phyloP scores from a whole-genome alignment of 1,284 basidiomycete genomes.

The Polyporus tsugae region DNA sequence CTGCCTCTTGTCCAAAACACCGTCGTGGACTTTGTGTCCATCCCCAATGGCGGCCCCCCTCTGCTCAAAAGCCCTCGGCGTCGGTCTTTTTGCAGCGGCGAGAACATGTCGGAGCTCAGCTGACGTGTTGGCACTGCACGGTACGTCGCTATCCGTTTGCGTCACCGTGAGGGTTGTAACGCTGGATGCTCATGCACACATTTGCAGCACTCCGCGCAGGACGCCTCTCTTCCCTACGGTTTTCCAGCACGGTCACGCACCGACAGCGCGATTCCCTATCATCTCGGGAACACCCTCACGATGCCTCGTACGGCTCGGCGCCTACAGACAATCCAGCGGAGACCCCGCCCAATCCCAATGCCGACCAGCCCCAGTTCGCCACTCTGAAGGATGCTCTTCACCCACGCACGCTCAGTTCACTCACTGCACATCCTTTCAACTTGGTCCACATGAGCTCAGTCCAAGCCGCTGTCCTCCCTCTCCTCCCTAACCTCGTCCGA shows the following conservation, averaged over 20 bases:
- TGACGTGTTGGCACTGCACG: constrained; percentile 14
- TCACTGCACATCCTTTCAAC: constrained; percentile 75
- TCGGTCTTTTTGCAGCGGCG: constrained; percentile 21
- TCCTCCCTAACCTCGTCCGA: constrained; percentile 65
- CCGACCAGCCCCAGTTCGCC: constrained; percentile 46
- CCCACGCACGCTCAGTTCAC: constrained; percentile 64
- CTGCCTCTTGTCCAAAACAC: constrained; percentile 18
- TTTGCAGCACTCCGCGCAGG: constrained; percentile 27
- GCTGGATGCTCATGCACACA: constrained; percentile 10
- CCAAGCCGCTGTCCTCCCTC: constrained; percentile 81
- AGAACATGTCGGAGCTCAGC: constrained; percentile 21
- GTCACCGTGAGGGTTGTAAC: not conserved
- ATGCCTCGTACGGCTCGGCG: not conserved
- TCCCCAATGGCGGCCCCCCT: constrained; percentile 33
- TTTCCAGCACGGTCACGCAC: constrained; percentile 3
- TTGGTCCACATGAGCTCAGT: constrained; percentile 85
- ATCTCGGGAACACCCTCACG: not conserved
- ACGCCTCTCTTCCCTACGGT: constrained; percentile 24
- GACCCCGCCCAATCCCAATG: constrained; percentile 6
- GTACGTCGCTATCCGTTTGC: constrained; percentile 13
- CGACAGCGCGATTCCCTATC: not conserved
- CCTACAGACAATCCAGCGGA: not conserved
- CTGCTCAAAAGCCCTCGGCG: constrained; percentile 26
- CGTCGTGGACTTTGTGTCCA: constrained; percentile 29
- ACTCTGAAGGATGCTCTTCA: constrained; percentile 53